Evolutionary conservation across 441 rosid genomes (phyloP).

Genomic region (Brassica hybrid): DNA sequence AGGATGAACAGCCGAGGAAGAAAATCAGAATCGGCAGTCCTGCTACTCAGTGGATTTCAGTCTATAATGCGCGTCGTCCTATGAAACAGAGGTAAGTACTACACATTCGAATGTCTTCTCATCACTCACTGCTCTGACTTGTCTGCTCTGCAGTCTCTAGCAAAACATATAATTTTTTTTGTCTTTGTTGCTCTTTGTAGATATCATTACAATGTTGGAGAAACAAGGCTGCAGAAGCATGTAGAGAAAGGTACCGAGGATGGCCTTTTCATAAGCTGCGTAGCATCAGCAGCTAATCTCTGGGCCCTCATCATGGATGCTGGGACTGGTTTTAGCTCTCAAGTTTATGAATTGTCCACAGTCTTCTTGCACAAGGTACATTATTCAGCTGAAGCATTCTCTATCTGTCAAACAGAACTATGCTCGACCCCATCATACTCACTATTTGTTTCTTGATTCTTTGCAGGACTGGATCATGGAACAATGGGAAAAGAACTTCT

Average conservation of each 20-base stretch:
- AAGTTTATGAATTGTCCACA: slow-evolving; percentile 82
- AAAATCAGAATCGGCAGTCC: slow-evolving; percentile 87
- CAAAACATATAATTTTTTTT: background rate
- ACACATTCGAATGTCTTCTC: background rate
- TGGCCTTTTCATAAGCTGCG: slow-evolving; percentile 84
- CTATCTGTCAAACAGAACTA: background rate
- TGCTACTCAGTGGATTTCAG: slow-evolving; percentile 91
- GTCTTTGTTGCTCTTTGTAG: slow-evolving; percentile 48
- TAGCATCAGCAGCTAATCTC: slow-evolving; percentile 83
- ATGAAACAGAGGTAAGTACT: slow-evolving; percentile 57
- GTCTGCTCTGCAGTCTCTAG: background rate
- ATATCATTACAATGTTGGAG: slow-evolving; percentile 94
- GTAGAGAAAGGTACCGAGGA: slow-evolving; percentile 90
- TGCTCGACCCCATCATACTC: slow-evolving; percentile 12
- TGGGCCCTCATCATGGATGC: slow-evolving; percentile 98
- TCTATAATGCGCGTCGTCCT: slow-evolving; percentile 87
- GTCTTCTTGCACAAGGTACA: slow-evolving; percentile 85
- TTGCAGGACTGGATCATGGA: slow-evolving; percentile 87
- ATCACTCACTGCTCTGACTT: background rate
- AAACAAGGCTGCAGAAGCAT: slow-evolving; percentile 74
- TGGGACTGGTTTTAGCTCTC: slow-evolving; percentile 86
- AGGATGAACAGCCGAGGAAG: slow-evolving; percentile 91
- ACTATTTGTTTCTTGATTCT: slow-evolving; percentile 29
- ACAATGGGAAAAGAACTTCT: slow-evolving; percentile 82
- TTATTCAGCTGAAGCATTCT: slow-evolving; percentile 25